Conservation (phyloP, 805 yeast species). For the Candida suzukii region DNA sequence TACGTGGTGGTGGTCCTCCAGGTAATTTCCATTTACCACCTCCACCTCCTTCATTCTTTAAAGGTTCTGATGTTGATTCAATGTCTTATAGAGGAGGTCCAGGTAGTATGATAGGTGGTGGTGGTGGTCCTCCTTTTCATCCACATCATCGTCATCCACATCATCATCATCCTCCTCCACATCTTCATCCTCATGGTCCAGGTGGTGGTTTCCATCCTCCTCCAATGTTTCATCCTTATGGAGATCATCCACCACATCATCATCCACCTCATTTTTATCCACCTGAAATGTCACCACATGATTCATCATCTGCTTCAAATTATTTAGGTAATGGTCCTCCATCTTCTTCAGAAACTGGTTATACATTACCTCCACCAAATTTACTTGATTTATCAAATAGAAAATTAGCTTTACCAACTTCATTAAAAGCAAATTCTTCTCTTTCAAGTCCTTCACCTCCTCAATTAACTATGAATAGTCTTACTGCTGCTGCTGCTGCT, state of each 20-base stretch:
- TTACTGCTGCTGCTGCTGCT: neutral
- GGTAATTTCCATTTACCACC: constrained; percentile 3
- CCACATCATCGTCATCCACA: constrained; percentile 13
- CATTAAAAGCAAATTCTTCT: neutral
- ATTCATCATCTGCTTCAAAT: neutral
- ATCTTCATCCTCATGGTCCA: constrained; percentile 17
- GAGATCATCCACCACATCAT: constrained; percentile 13
- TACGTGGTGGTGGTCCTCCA: constrained; percentile 2
- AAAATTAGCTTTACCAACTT: neutral
- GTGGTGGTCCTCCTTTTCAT: constrained; percentile 10
- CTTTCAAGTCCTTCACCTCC: neutral
- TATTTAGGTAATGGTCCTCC: constrained; percentile 2
- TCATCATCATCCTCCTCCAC: constrained; percentile 21
- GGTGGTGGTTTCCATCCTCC: constrained; percentile 9
- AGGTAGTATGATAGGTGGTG: too few relatives aligned
- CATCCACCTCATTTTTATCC: constrained; percentile 5
- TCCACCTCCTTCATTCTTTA: constrained; percentile 1
- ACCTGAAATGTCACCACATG: too few relatives aligned
- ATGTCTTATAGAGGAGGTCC: constrained; percentile 4
- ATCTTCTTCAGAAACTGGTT: constrained; percentile 1
- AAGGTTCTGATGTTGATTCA: constrained; percentile 1
- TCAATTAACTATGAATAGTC: neutral
- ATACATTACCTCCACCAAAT: constrained; percentile 9
- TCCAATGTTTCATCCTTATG: constrained; percentile 15
- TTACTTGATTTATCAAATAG: neutral